Evolutionary conservation across 441 rosid species (phyloP), one percentile per base, ranked within the genome.

Genomic region (Gossypium schwendimanii): DNA sequence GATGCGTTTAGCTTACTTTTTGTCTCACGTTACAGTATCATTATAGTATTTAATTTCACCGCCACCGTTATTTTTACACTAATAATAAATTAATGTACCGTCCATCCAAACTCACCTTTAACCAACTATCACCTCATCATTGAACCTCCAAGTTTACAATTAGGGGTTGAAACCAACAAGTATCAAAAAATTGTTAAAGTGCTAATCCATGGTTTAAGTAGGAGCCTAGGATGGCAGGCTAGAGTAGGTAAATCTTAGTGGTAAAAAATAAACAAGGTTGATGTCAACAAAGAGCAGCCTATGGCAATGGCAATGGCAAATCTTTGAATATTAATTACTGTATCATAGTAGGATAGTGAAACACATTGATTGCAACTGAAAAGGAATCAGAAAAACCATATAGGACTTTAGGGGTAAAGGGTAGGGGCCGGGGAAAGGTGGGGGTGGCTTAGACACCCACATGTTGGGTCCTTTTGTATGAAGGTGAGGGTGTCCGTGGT

Each of bases 221-320:
- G 81, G 67, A 72, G 63, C 60, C 65, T 70, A 73, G 67, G 72
- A 72, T 52, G 58, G 52, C 78, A 73, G 74, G 70, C 66, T 73
- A 63, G 57, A 52, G 26, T 5, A 44, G 20, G 15, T 31, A 33
- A 17, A 17, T 15, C 12, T 55, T 9, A 23, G 28, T 55, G 4
- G 14, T 8, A 31, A 55, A 55, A 57, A 57, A 0, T 57, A 6
- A 57, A 11, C 8, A 23, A 11, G 33, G 6, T 57, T 23, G 62
- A 57, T 57, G 62, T 57, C 62, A 57, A 57, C 8, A 57, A 18
- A 23, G n/a, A 57, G 61, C 33, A 11, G 61, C 33, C 33, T 57
- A 21, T 55, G 31, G 2, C 60, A 9, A 21, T 55, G 31, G 2
- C 60, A 9, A 20, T 21, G 14, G 14, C n/a, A 55, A 55, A 55